Evolutionary conservation across 108 stramenopile species (phyloP), one percentile per base, ranked within the genome.

Genomic region (Cyclotella kingstonii): DNA sequence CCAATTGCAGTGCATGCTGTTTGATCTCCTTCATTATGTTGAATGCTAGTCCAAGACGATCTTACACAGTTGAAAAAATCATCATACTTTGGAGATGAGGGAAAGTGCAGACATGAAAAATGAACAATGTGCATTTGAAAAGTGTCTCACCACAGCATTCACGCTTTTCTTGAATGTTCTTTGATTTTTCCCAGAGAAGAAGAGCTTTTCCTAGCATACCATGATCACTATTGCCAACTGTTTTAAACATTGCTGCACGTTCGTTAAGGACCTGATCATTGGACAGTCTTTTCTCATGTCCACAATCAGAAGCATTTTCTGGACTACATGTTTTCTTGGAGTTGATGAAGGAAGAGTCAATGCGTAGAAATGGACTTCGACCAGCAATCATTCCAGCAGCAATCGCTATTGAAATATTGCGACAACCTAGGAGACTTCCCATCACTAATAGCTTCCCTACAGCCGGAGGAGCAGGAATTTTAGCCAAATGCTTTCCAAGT

Each of bases 161-260:
- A 21, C 55, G 47, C 34, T 72, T 63, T 40, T 67, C 78, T 2
- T 58, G 46, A 25, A 63, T 73, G 29, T 84, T 83, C 25, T 47
- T 35, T 9, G 61, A 35, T 2, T 63, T 45, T 41, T 86, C 61
- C 93, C 93, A 94, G 2, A 73, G 34, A 2, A 79, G 48, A 63
- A 75, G 89, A 28, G 76, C 73, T 23, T 83, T 82, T 3, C 89
- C 87, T 9, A 94, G 56, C 68, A 89, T 68, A 11, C 80, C 81
- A 54, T 90, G 89, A 63, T 94, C 93, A 55, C 84, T 85, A 53
- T 89, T 87, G 15, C 93, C 93, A 57, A 87, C 83, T 21, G 53
- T 73, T 55, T 84, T 63, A 66, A 85, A 78, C 2, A 94, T 61
- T 21, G 80, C 70, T 6, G 40, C 36, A 10, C 93, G 71, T 33